These are phyloP conservation scores for Cryphonectria parasitica DNA, from an alignment of 2,329 filamentous ascomycete genomes.

Conservation along the genomic window DNA sequence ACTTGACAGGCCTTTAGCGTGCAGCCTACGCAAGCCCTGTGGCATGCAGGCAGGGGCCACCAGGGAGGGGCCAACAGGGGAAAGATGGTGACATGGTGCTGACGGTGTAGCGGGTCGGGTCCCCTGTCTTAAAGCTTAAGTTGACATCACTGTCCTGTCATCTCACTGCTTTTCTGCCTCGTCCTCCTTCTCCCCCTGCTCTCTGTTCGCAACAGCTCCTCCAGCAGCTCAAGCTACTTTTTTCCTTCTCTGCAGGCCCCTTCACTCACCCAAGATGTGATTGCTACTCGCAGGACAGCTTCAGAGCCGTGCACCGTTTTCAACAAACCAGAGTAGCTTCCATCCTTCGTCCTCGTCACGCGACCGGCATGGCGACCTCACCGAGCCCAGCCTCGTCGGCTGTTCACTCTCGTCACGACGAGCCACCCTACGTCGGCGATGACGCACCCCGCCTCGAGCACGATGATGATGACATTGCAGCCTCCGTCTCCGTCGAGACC, in stretches of 20 bases:
- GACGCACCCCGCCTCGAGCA: neutral
- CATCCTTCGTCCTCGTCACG: neutral
- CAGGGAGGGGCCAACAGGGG: neutral
- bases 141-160: conserved; percentile 21
- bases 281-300: conserved; percentile 18
- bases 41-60: neutral
- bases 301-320: conserved; percentile 9
- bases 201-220: conserved; percentile 3
- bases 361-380: conserved; percentile 15
- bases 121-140: conserved; percentile 23
- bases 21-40: neutral
- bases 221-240: neutral
- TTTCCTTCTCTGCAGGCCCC: neutral
- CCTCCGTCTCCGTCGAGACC: conserved; percentile 65
- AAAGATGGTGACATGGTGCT: neutral
- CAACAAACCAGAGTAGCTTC: neutral
- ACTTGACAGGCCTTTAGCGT: neutral
- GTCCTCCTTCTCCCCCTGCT: conserved; percentile 3
- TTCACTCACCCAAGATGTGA: conserved; percentile 23
- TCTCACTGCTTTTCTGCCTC: neutral
- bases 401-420: conserved; percentile 19
- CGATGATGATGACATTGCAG: conserved; percentile 38
- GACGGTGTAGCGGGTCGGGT: neutral
- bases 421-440: conserved; percentile 9
- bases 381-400: conserved; percentile 27